Conservation (phyloP, 768 basidiomycete species). For the Termitomyces sp. region DNA sequence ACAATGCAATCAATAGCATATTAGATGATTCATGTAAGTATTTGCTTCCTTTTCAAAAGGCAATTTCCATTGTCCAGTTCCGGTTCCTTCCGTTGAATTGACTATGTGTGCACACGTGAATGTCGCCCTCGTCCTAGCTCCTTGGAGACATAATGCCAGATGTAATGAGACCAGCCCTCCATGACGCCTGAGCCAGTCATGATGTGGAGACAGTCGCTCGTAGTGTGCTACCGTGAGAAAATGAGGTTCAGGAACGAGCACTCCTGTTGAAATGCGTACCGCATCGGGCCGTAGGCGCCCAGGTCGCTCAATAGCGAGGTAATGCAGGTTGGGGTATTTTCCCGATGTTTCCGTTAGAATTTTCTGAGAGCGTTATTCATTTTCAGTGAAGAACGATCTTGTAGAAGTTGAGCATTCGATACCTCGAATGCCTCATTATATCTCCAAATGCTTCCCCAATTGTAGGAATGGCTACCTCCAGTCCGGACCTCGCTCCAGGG, state of each 20-base stretch:
- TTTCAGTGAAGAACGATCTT: constrained; percentile 3
- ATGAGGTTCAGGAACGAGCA: not conserved
- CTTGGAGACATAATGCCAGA: constrained; percentile 38
- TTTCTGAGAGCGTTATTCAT: constrained; percentile 21
- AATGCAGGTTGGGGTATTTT: constrained; percentile 51
- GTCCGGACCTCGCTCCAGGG: constrained; percentile 44
- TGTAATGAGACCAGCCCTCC: constrained; percentile 46
- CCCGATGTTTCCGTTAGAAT: constrained; percentile 27
- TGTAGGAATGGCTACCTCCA: constrained; percentile 47
- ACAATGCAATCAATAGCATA: constrained; percentile 4
- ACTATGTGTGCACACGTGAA: constrained; percentile 8
- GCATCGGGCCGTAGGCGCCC: constrained; percentile 61
- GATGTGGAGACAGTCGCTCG: constrained; percentile 42
- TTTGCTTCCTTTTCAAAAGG: not conserved
- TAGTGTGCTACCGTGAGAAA: constrained; percentile 26
- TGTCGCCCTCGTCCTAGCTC: constrained; percentile 14
- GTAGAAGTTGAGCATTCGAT: constrained; percentile 6
- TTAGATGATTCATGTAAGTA: constrained; percentile 3
- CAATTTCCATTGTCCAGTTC: not conserved
- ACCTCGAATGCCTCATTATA: constrained; percentile 61
- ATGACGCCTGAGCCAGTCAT: constrained; percentile 43
- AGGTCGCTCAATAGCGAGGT: constrained; percentile 56
- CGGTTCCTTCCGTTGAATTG: not conserved
- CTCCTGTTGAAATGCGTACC: constrained; percentile 29
- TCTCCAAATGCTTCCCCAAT: constrained; percentile 57